Conservation (phyloP, 179 eudicot genomes). For the Gypsophila paniculata region DNA sequence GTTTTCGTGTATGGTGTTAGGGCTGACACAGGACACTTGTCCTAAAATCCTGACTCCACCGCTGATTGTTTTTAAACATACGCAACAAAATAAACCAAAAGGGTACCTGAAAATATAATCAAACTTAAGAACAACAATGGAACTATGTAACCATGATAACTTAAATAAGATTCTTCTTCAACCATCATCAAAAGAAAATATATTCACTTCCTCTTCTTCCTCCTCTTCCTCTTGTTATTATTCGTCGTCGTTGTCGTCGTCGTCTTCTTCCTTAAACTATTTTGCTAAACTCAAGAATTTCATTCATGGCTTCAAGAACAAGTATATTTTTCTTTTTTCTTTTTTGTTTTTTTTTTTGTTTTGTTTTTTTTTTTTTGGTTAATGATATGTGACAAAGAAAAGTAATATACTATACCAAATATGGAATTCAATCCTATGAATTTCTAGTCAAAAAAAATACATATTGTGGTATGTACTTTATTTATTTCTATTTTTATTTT, state of each 20-base stretch:
- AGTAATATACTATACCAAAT: slow-evolving; percentile 21
- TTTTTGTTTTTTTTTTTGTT: too few relatives aligned
- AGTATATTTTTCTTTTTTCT: neutral
- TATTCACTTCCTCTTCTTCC: neutral
- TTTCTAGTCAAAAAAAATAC: slow-evolving; percentile 20
- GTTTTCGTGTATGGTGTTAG: too few relatives aligned
- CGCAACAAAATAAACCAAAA: neutral
- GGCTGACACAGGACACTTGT: too few relatives aligned
- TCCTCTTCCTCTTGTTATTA: neutral
- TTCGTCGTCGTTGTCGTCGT: neutral
- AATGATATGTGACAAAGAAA: neutral
- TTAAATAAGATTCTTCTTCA: slow-evolving; percentile 29
- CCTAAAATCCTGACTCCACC: too few relatives aligned
- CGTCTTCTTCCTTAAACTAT: neutral
- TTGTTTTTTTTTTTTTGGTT: too few relatives aligned
- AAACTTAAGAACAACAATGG: slow-evolving; percentile 19
- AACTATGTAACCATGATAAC: slow-evolving; percentile 22
- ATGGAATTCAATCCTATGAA: slow-evolving; percentile 19
- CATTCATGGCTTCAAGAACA: slow-evolving; percentile 17
- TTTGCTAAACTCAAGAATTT: slow-evolving; percentile 9
- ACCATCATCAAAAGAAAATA: slow-evolving; percentile 28
- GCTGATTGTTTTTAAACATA: neutral
- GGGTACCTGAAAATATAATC: slow-evolving; percentile 35
- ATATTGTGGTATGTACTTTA: too few relatives aligned
- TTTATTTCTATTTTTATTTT: slow-evolving; percentile 1